These are phyloP conservation scores for Xylaria telfairii DNA, from an alignment of 495 filamentous ascomycete genomes.

Conservation along the genomic window DNA sequence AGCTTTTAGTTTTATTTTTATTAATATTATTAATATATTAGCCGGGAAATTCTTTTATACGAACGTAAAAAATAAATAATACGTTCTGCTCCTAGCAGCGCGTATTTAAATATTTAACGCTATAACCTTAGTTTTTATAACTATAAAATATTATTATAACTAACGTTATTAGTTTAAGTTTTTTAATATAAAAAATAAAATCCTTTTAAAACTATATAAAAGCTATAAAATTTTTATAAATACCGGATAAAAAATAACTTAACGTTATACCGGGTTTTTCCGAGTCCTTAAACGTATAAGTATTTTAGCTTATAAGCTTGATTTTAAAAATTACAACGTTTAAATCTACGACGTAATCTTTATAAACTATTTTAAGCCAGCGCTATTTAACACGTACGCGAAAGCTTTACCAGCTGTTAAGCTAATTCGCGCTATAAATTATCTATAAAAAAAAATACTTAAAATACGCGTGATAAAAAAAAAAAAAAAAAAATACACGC, in stretches of 20 bases:
- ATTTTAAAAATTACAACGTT: not conserved
- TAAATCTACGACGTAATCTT: not conserved
- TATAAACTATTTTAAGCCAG: too few relatives aligned
- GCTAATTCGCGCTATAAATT: too few relatives aligned
- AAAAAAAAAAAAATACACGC: not conserved
- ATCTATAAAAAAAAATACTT: too few relatives aligned
- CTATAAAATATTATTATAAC: not conserved
- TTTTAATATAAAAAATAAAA: not conserved
- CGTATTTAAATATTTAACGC: not conserved
- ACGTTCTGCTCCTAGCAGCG: too few relatives aligned
- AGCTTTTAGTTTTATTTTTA: too few relatives aligned
- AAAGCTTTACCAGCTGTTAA: too few relatives aligned
- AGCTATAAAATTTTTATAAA: not conserved
- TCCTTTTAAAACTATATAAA: too few relatives aligned
- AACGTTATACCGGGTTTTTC: too few relatives aligned
- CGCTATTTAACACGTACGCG: too few relatives aligned
- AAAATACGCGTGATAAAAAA: not conserved
- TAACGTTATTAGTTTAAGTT: not conserved
- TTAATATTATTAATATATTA: not conserved
- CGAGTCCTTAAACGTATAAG: too few relatives aligned
- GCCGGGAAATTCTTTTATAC: not conserved
- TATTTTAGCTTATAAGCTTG: too few relatives aligned
- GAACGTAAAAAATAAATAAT: too few relatives aligned
- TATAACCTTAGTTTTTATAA: not conserved
- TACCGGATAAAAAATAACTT: not conserved